Evolutionary conservation across 2,329 filamentous ascomycete genomes (phyloP).

Genomic region (Colletotrichum viniferum): DNA sequence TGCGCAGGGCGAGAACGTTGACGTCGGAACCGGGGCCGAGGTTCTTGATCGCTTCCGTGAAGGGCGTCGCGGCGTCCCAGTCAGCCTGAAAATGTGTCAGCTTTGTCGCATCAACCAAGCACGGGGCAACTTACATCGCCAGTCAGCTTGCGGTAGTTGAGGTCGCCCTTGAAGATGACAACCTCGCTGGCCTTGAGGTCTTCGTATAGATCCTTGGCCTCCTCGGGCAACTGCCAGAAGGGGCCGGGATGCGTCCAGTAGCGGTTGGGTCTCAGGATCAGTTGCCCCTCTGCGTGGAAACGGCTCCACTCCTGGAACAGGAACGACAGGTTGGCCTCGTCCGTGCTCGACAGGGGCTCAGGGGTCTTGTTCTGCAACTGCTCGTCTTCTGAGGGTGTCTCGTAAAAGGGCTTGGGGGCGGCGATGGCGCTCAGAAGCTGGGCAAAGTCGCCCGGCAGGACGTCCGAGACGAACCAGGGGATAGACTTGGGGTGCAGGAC

Average conservation of each 20-base stretch:
- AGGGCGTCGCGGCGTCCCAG: slow-evolving; percentile 90
- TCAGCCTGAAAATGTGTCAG: slow-evolving; percentile 52
- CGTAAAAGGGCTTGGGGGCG: slow-evolving; percentile 79
- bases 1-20: slow-evolving; percentile 85
- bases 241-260: slow-evolving; percentile 92
- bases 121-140: slow-evolving; percentile 70
- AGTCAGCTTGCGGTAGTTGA: slow-evolving; percentile 94
- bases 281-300: slow-evolving; percentile 81
- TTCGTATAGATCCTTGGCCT: slow-evolving; percentile 70
- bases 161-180: slow-evolving; percentile 94
- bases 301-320: slow-evolving; percentile 82
- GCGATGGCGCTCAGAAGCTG: slow-evolving; percentile 83
- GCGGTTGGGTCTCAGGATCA: slow-evolving; percentile 80
- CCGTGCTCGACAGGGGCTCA: slow-evolving; percentile 67
- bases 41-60: slow-evolving; percentile 82
- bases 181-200: slow-evolving; percentile 85
- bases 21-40: slow-evolving; percentile 82
- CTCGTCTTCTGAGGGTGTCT: slow-evolving; percentile 73
- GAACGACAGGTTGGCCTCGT: slow-evolving; percentile 71
- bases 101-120: no score
- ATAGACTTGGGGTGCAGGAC: slow-evolving; percentile 93
- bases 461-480: slow-evolving; percentile 98
- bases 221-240: slow-evolving; percentile 83
- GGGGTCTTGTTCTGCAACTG: slow-evolving; percentile 60
- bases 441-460: slow-evolving; percentile 83